A percentile compares a stretch with the other conserved stretches of the same genome.
These are phyloP conservation scores for Prunus davidiana DNA, from an alignment of 306 rosid species.

Conservation along the genomic window DNA sequence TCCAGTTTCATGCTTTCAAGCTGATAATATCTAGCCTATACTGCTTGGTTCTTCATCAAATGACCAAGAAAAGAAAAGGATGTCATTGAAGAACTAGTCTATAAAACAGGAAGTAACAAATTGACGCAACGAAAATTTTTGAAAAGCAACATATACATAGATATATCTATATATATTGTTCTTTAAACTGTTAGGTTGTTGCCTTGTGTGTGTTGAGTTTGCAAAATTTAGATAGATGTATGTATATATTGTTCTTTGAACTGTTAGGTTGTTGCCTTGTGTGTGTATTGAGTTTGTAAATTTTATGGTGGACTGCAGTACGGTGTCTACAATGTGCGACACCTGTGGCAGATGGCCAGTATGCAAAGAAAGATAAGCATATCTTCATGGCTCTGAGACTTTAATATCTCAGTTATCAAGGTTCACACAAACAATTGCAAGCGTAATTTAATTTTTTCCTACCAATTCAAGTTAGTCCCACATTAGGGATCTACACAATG, in stretches of 20 bases:
- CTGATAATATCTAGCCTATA: background rate
- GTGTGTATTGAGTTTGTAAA: background rate
- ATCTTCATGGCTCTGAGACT: background rate
- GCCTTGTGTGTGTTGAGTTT: too few relatives aligned
- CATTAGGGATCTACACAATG: background rate
- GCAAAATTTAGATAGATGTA: background rate
- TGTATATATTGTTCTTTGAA: background rate
- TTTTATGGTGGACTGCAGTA: background rate
- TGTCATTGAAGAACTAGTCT: background rate
- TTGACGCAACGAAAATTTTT: background rate
- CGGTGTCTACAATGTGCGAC: background rate
- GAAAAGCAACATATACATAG: background rate
- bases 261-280: background rate
- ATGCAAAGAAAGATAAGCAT: background rate
- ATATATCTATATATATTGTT: background rate
- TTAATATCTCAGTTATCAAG: background rate
- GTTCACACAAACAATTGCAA: background rate
- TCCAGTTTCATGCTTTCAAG: background rate
- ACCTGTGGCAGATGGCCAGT: background rate
- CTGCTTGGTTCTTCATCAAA: background rate
- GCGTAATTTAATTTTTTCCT: background rate
- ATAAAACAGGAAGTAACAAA: background rate
- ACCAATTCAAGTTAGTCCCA: slow-evolving; percentile 3
- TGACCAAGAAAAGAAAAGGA: background rate
- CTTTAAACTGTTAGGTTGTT: background rate